These are phyloP conservation scores for Backusella circina DNA, from an alignment of 192 early-diverging fungal species.

Conservation along the genomic window DNA sequence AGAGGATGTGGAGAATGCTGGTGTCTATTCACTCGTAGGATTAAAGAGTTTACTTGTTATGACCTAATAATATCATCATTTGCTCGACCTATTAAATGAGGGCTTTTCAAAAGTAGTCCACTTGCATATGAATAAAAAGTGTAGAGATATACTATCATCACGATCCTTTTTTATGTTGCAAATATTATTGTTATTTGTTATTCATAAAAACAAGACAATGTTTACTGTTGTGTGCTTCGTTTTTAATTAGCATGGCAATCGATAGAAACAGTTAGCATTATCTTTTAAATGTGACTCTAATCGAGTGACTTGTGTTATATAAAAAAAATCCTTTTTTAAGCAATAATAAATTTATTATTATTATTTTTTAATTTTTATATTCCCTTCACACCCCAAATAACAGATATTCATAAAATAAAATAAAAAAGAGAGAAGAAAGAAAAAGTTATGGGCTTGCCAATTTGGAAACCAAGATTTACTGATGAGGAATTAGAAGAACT, in stretches of 20 bases:
- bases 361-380: not conserved
- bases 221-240: too few relatives aligned
- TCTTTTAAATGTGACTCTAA: not conserved
- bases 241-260: too few relatives aligned
- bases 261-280: too few relatives aligned
- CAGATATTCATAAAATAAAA: not conserved
- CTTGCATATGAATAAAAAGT: too few relatives aligned
- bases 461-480: constrained; percentile 16
- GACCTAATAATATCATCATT: not conserved
- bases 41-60: not conserved
- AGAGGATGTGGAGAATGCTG: not conserved
- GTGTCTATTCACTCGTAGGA: not conserved
- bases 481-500: not conserved
- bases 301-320: not conserved
- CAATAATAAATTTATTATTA: not conserved
- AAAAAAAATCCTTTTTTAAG: not conserved
- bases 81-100: not conserved
- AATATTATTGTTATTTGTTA: too few relatives aligned
- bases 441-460: constrained; percentile 15
- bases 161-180: too few relatives aligned
- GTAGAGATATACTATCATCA: too few relatives aligned
- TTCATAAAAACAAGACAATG: too few relatives aligned
- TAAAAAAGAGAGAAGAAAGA: not conserved
- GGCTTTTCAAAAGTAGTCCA: too few relatives aligned
- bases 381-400: not conserved